phyloP scores from a whole-genome alignment of 2,329 filamentous ascomycete genomes.

The Hypoxylon sp. region DNA sequence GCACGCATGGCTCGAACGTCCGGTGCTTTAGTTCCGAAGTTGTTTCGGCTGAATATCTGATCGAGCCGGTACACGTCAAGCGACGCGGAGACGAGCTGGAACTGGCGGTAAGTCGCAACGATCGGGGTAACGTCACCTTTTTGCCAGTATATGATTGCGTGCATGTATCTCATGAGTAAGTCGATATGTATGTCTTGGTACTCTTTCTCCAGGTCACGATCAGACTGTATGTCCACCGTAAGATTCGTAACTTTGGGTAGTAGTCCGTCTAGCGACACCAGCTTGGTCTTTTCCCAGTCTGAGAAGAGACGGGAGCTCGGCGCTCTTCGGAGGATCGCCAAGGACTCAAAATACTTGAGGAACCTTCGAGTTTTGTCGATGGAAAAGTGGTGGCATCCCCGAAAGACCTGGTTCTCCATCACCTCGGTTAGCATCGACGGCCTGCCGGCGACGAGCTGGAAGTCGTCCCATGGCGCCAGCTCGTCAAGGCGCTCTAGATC shows the following conservation, averaged over 20 bases:
- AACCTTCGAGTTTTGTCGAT: conserved; percentile 35
- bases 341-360: conserved; percentile 39
- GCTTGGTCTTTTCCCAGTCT: conserved; percentile 30
- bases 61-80: conserved; percentile 39
- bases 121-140: conserved; percentile 2
- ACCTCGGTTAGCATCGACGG: conserved; percentile 34
- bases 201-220: conserved; percentile 18
- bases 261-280: conserved; percentile 38
- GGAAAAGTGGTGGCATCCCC: conserved; percentile 6
- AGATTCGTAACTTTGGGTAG: conserved; percentile 38
- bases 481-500: conserved; percentile 26
- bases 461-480: conserved; percentile 13
- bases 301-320: conserved; percentile 36
- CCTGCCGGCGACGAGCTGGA: conserved; percentile 35
- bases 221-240: conserved; percentile 38
- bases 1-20: conserved; percentile 37
- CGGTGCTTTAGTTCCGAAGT: conserved; percentile 23
- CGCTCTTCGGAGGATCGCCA: conserved; percentile 42
- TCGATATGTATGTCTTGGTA: conserved; percentile 39
- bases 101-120: conserved; percentile 11
- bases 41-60: conserved; percentile 26
- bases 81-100: conserved; percentile 41
- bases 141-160: conserved; percentile 27
- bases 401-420: conserved; percentile 8
- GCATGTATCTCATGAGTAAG: conserved; percentile 36